Evolutionary conservation across 129 eudicot genomes (phyloP).

Genomic region (Ambrosia artemisiifolia): DNA sequence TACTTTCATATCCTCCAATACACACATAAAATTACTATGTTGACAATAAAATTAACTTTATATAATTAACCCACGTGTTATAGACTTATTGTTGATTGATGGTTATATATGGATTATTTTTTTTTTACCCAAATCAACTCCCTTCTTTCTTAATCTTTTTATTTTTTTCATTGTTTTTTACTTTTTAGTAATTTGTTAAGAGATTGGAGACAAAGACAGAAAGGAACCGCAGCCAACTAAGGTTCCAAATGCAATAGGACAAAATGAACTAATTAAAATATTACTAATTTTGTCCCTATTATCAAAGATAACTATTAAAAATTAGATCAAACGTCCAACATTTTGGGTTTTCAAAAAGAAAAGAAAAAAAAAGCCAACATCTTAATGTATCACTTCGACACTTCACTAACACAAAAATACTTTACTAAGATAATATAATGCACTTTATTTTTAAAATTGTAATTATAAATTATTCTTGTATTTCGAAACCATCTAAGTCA

Average conservation of each 20-base stretch:
- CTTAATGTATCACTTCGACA: neutral
- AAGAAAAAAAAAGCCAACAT: neutral
- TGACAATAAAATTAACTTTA: neutral
- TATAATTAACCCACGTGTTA: neutral
- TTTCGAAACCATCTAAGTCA: neutral
- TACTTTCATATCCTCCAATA: neutral
- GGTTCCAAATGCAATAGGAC: slow-evolving; percentile 33
- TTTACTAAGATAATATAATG: neutral
- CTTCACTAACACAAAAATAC: neutral
- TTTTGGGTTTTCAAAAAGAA: neutral
- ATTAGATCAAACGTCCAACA: neutral
- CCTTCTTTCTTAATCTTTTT: neutral
- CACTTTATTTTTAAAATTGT: neutral
- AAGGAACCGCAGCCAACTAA: slow-evolving; percentile 43
- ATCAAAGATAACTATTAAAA: slow-evolving; percentile 11
- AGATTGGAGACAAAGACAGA: slow-evolving; percentile 30
- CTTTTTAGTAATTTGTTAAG: neutral
- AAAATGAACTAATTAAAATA: slow-evolving; percentile 20
- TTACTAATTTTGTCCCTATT: neutral
- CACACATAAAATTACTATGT: neutral
- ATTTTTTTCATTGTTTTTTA: neutral
- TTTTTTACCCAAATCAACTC: neutral
- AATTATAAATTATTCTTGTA: neutral
- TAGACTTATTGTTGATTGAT: neutral
- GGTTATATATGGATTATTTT: neutral